phyloP scores from a whole-genome alignment of 805 yeast genomes.

The Pachysolen tannophilus region DNA sequence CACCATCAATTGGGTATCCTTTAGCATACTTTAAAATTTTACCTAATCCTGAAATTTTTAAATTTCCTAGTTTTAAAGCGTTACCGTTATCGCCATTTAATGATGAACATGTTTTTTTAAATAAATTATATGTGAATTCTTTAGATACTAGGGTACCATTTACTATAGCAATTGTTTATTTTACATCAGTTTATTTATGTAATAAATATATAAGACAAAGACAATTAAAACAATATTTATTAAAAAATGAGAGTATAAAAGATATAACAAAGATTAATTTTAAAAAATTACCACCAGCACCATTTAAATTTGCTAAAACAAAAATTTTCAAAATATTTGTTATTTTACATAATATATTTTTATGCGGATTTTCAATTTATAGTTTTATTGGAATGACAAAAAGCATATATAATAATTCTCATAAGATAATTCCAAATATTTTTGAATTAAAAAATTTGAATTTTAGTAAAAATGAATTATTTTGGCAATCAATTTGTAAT shows the following conservation, averaged over 20 bases:
- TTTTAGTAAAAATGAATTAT: constrained; percentile 26
- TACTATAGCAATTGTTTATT: constrained; percentile 49
- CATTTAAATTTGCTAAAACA: constrained; percentile 38
- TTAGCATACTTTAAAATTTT: no score
- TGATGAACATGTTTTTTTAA: constrained; percentile 15
- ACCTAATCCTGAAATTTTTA: constrained; percentile 20
- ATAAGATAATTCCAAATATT: constrained; percentile 20
- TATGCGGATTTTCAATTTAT: constrained; percentile 65
- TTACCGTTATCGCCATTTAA: constrained; percentile 20
- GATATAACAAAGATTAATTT: constrained; percentile 14
- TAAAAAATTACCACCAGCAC: constrained; percentile 43
- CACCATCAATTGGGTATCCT: no score
- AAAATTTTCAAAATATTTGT: constrained; percentile 44
- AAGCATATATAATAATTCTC: constrained; percentile 36
- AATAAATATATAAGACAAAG: constrained; percentile 41
- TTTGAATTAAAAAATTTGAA: constrained; percentile 14
- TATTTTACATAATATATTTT: constrained; percentile 48
- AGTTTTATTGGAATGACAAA: constrained; percentile 59
- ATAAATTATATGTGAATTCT: constrained; percentile 28
- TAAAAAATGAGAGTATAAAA: constrained; percentile 18
- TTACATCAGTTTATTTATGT: constrained; percentile 44
- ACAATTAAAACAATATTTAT: constrained; percentile 28
- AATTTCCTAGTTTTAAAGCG: constrained; percentile 18
- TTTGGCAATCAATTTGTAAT: constrained; percentile 59
- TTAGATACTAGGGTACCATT: constrained; percentile 48